Evolutionary conservation across 257 asterid genomes (phyloP), one percentile per base, ranked within the genome.

Genomic region (Marsdenia floribunda): DNA sequence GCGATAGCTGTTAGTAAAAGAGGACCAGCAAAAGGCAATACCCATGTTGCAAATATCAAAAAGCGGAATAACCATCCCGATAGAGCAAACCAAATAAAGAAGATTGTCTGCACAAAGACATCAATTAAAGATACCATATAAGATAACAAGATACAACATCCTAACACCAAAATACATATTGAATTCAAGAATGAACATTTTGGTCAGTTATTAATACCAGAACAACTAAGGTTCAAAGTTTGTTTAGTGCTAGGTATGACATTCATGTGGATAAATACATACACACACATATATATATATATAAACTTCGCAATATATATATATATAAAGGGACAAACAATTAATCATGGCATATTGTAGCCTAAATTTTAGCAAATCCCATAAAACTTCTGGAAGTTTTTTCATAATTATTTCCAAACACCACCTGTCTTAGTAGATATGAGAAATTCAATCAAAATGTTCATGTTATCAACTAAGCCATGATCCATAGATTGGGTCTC

Each of bases 41-140:
- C 94, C 94, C 92, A 92, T 13, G 89, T 83, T n/a, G 96, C 91
- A 68, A 95, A 80, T 77, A 92, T 85, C 79, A 95, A 78, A 83
- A 89, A 44, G 2, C 97, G 92, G 76, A 92, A 95, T 75, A 95
- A 87, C 99, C 97, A 95, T 78, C 99, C 99, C 0, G 99, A 95
- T 65, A 95, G 88, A 77, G 96, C 96, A 87, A 95, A 95, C 99
- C 99, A 95, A 49, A 95, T n/a, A 76, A 95, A 92, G 90, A 92
- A 89, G 67, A 92, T 72, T 63, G 99, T 90, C 99, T 95, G 93
- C 90, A 83, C 42, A 81, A 3, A 66, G 26, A 74, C 33, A 71
- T 22, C 49, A 60, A 76, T 37, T 65, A 73, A 64, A 78, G 68
- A 83, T 58, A 53, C 42, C 33, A 15, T 2, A 66, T 14, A 59